Conservation (phyloP, 257 asterid genomes). For the Lycium ferocissimum region DNA sequence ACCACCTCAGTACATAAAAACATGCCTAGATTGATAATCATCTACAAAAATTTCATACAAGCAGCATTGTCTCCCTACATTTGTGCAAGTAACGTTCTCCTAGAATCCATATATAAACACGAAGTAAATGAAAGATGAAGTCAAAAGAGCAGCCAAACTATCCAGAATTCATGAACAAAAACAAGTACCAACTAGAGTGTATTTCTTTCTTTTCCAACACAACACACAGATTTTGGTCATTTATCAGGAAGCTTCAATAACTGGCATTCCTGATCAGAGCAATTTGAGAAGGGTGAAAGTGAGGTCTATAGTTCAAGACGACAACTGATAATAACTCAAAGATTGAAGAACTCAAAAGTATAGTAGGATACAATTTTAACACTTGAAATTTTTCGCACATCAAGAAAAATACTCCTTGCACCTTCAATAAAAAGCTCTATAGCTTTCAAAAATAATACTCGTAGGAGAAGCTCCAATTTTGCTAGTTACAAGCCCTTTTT, state of each 20-base stretch:
- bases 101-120: not conserved
- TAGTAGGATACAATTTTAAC: not conserved
- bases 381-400: not conserved
- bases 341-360: not conserved
- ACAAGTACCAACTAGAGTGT: not conserved
- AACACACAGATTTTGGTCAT: not conserved
- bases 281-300: not conserved
- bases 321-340: no score
- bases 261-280: not conserved
- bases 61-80: not conserved
- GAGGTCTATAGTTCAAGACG: not conserved
- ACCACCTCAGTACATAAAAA: not conserved
- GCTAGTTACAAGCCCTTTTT: not conserved
- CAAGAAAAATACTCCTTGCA: not conserved
- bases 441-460: not conserved
- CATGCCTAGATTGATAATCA: not conserved
- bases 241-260: not conserved
- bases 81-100: not conserved
- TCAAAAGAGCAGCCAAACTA: not conserved
- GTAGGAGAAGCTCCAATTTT: not conserved
- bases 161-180: not conserved
- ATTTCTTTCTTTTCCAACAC: not conserved
- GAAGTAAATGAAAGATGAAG: not conserved
- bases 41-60: not conserved
- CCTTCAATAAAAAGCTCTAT: not conserved